These are phyloP conservation scores for Aspergillus saccharolyticus DNA, from an alignment of 495 filamentous ascomycete genomes.

Conservation along the genomic window DNA sequence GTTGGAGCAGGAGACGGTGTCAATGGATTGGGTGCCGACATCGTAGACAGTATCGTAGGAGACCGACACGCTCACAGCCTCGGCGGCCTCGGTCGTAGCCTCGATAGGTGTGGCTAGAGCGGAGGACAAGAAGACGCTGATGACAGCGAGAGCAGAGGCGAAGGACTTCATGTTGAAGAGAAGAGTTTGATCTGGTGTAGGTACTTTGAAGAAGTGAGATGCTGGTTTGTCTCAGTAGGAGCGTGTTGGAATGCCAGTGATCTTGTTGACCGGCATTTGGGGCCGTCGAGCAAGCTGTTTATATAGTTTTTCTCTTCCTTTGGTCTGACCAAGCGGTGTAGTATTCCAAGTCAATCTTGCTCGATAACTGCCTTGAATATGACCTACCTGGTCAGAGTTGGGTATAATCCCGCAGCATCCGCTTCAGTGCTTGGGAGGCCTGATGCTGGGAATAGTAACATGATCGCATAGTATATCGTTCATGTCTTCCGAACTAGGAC, in stretches of 20 bases:
- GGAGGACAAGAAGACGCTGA: constrained; percentile 11
- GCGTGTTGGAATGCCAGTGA: background rate
- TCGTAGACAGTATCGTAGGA: constrained; percentile 38
- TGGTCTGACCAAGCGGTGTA: background rate
- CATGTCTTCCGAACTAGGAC: background rate
- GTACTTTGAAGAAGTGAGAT: background rate
- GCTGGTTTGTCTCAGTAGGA: background rate
- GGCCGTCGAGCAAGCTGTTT: background rate
- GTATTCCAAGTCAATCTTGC: too few relatives aligned
- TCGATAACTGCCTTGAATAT: background rate
- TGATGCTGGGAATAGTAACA: constrained; percentile 5
- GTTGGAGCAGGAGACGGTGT: constrained; percentile 54
- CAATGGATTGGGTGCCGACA: constrained; percentile 44
- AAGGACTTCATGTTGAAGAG: constrained; percentile 14
- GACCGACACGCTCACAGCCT: constrained; percentile 25
- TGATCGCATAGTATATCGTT: background rate
- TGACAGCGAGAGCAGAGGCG: constrained; percentile 7
- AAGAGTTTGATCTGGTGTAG: background rate
- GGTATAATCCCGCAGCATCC: background rate
- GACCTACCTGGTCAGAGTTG: background rate
- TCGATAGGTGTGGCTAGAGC: constrained; percentile 11
- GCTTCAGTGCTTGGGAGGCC: background rate
- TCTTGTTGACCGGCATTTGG: background rate
- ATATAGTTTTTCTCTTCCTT: constrained; percentile 1
- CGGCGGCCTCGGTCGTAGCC: background rate